Conservation (phyloP, 345 rosid species). For the Camelina neglecta region DNA sequence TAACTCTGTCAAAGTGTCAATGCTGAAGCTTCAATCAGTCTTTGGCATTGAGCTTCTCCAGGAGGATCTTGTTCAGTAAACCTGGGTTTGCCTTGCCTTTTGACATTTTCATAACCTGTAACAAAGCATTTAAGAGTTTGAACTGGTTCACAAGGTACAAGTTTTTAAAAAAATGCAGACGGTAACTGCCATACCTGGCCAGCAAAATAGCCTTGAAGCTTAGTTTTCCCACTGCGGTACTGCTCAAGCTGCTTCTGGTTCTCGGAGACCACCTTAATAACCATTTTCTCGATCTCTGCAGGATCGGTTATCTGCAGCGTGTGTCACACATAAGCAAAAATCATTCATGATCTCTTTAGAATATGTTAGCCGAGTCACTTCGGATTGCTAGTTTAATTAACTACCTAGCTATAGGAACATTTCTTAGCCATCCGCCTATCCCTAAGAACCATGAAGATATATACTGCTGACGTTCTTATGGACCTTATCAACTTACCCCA, state of each 20-base stretch:
- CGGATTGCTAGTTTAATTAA: background rate
- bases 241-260: slow-evolving; percentile 88
- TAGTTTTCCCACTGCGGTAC: slow-evolving; percentile 83
- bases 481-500: background rate
- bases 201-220: slow-evolving; percentile 87
- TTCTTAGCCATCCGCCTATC: background rate
- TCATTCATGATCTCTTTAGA: slow-evolving; percentile 2
- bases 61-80: slow-evolving; percentile 77
- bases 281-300: slow-evolving; percentile 78
- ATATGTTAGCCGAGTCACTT: background rate
- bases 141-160: background rate
- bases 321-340: slow-evolving; percentile 27
- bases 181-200: slow-evolving; percentile 65
- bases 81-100: slow-evolving; percentile 94
- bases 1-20: slow-evolving; percentile 10
- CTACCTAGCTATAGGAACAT: background rate
- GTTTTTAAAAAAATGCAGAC: background rate
- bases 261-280: slow-evolving; percentile 70
- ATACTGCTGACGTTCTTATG: background rate
- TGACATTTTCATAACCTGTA: slow-evolving; percentile 88
- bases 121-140: slow-evolving; percentile 16
- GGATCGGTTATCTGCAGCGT: slow-evolving; percentile 73
- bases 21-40: slow-evolving; percentile 47
- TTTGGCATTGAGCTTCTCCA: slow-evolving; percentile 68
- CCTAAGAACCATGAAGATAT: background rate